These are phyloP conservation scores for Marsdenia floribunda DNA, from an alignment of 257 asterid genomes.

Conservation along the genomic window DNA sequence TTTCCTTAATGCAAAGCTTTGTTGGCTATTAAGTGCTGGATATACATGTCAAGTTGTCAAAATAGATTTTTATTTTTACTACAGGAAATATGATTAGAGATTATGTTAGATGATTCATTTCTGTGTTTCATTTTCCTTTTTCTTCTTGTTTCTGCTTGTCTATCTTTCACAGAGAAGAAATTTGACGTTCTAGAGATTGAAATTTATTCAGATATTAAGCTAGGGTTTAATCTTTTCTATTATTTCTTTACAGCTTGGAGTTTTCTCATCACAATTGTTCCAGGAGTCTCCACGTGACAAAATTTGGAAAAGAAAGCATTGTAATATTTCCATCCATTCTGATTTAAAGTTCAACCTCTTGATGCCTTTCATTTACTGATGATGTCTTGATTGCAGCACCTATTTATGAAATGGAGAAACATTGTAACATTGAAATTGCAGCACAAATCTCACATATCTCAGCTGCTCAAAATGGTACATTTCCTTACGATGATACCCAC, in stretches of 20 bases:
- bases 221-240: slow-evolving; percentile 17
- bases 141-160: not conserved
- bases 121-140: not conserved
- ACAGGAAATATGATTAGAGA: not conserved
- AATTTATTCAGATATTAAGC: slow-evolving; percentile 12
- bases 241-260: slow-evolving; percentile 75
- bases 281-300: slow-evolving; percentile 95
- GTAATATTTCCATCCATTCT: slow-evolving; percentile 34
- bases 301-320: slow-evolving; percentile 86
- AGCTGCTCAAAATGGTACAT: slow-evolving; percentile 59
- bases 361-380: slow-evolving; percentile 24
- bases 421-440: slow-evolving; percentile 89
- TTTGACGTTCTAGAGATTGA: not conserved
- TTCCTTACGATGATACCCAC: not conserved
- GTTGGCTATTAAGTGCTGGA: not conserved
- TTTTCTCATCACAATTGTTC: slow-evolving; percentile 95
- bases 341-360: slow-evolving; percentile 16
- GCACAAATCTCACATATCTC: slow-evolving; percentile 82
- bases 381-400: slow-evolving; percentile 60
- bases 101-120: not conserved
- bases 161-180: not conserved
- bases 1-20: not conserved
- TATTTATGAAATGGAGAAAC: slow-evolving; percentile 92
- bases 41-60: not conserved
- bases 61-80: not conserved